These are phyloP conservation scores for Tillandsia leiboldiana DNA, from an alignment of 176 grass and related monocot species.

Conservation along the genomic window DNA sequence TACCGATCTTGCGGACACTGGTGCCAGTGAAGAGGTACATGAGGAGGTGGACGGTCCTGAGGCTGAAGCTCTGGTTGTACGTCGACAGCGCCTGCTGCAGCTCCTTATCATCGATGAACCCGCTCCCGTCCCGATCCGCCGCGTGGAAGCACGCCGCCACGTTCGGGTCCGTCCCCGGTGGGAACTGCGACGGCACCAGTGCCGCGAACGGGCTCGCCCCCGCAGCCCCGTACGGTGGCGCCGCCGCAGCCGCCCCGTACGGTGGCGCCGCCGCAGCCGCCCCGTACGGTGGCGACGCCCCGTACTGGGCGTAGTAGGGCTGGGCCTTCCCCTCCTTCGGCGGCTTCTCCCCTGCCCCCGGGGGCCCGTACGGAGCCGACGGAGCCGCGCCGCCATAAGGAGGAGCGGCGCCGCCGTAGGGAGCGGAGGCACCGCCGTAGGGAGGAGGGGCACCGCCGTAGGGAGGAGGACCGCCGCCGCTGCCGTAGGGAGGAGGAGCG, in stretches of 20 bases:
- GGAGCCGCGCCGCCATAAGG: no score
- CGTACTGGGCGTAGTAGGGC: slow-evolving; percentile 4
- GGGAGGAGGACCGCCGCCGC: not conserved
- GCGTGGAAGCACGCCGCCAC: slow-evolving; percentile 90
- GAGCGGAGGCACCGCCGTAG: no score
- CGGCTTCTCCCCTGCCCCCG: not conserved
- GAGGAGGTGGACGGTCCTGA: slow-evolving; percentile 87
- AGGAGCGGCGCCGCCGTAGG: no score
- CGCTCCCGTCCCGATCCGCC: slow-evolving; percentile 78
- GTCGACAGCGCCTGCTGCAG: slow-evolving; percentile 77
- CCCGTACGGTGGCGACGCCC: not conserved
- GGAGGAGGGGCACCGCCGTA: not conserved
- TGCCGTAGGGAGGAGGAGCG: slow-evolving; percentile 4
- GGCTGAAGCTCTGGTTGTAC: slow-evolving; percentile 77
- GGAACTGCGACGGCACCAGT: slow-evolving; percentile 64
- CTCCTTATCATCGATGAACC: slow-evolving; percentile 91
- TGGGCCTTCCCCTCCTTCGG: slow-evolving; percentile 22
- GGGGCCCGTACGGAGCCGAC: no score
- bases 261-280: no score
- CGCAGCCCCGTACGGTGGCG: no score
- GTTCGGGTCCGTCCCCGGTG: slow-evolving; percentile 78
- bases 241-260: no score
- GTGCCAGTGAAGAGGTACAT: slow-evolving; percentile 95
- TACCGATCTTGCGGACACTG: slow-evolving; percentile 80
- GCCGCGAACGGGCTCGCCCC: slow-evolving; percentile 38